Base-by-base conservation (phyloP, 2,329 filamentous ascomycete species). In the Fusarium staphyleae region DNA sequence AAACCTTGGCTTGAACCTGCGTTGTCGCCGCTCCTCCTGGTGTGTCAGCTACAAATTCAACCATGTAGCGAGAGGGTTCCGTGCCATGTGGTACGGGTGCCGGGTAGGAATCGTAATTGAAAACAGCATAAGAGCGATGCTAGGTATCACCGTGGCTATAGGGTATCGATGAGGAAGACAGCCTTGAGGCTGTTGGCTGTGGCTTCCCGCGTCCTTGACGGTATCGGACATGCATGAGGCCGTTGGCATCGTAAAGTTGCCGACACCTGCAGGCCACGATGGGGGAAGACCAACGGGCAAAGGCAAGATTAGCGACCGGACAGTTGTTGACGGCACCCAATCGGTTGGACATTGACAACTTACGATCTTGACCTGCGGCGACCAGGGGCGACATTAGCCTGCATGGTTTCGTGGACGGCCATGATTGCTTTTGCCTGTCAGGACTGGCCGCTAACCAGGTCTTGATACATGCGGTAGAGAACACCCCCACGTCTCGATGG, bases 221-320 rank as follows among this genome's bases (percentile, higher is more conserved):
- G 36, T 30, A 41, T 52, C 30, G 32, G 49, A 39, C 35, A 52
- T 52, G 57, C 49, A 58, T 14, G 19, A 51, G 62, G 54, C 62
- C 60, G 50, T 58, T 54, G 42, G 39, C 41, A 57, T 45, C 42
- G 41, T 40, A 53, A 52, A 60, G 30, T 55, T 52, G 48, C 48
- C 53, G 60, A 36, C 44, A 49, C 30, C 63, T 67, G 65, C 65
- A 63, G 54, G 60, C 59, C 57, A 62, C 49, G 41, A 47, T 56
- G 51, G 57, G 44, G 48, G 48, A 64, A 40, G 50, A 50, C 44
- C 36, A 46, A 50, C 50, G 52, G 48, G 41, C 52, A 60, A 60
- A 55, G 47, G 55, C 54, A 52, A 67, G 65, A 66, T 67, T 67
- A 65, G 65, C 65, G 65, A 66, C 48, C 40, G 48, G 50, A 51